Evolutionary conservation across 768 basidiomycete species (phyloP).

Genomic region (Tylopilus balloui): DNA sequence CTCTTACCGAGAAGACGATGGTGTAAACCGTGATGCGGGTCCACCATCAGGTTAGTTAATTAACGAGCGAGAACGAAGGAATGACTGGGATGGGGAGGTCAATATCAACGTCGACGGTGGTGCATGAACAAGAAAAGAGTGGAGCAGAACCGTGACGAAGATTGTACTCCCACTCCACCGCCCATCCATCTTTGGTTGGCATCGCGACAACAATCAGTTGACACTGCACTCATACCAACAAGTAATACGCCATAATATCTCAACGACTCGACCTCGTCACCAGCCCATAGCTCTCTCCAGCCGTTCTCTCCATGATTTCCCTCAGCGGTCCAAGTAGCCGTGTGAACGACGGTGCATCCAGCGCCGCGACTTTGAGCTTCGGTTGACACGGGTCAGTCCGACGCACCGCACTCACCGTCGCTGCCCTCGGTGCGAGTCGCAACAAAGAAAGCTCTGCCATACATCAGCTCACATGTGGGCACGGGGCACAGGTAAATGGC

Average conservation of each 20-base stretch:
- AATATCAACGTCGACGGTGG: neutral
- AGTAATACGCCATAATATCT: too few species aligned
- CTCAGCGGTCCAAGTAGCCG: constrained; percentile 87
- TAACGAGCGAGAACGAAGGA: constrained; percentile 23
- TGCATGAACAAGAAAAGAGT: constrained; percentile 9
- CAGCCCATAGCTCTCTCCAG: constrained; percentile 66
- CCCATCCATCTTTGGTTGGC: constrained; percentile 20
- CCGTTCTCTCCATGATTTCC: constrained; percentile 88
- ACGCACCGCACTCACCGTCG: constrained; percentile 84
- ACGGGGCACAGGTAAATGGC: constrained; percentile 17
- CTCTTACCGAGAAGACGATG: constrained; percentile 19
- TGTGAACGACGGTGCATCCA: constrained; percentile 92
- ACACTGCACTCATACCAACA: too few species aligned
- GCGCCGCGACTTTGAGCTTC: constrained; percentile 87
- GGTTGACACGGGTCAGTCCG: constrained; percentile 40
- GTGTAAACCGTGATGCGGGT: constrained; percentile 12
- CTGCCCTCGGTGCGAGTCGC: constrained; percentile 84
- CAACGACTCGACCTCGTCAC: constrained; percentile 33
- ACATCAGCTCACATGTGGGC: constrained; percentile 4
- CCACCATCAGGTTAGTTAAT: constrained; percentile 19
- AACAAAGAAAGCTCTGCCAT: constrained; percentile 83
- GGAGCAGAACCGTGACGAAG: too few species aligned
- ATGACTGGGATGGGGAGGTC: too few species aligned
- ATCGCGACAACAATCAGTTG: constrained; percentile 34
- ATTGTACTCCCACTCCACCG: constrained; percentile 17